Evolutionary conservation across 1,139 yeast genomes (phyloP).

Genomic region (Blastobotrys raffinosifermentans): DNA sequence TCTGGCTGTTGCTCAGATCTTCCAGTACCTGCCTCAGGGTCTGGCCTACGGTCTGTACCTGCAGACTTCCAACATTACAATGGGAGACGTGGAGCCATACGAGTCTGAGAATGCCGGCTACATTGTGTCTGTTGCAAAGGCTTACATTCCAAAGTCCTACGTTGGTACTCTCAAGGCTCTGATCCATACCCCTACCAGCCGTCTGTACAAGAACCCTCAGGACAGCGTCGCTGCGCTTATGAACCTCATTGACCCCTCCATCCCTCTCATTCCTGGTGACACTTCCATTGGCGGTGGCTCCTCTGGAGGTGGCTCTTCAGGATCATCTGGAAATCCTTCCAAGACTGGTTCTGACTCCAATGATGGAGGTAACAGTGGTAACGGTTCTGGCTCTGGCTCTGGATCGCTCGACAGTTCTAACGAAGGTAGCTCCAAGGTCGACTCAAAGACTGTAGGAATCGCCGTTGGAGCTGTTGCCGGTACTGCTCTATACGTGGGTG

Average conservation of each 20-base stretch:
- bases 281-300: constrained; percentile 14
- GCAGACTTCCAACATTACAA: constrained; percentile 24
- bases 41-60: constrained; percentile 33
- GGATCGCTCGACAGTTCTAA: constrained; percentile 10
- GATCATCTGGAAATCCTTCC: constrained; percentile 16
- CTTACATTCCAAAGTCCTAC: constrained; percentile 32
- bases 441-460: constrained; percentile 34
- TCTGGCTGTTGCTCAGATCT: constrained; percentile 40
- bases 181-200: constrained; percentile 30
- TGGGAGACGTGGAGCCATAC: constrained; percentile 35
- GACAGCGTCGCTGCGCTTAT: constrained; percentile 31
- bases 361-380: constrained; percentile 12
- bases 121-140: constrained; percentile 35
- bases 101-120: constrained; percentile 28
- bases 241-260: constrained; percentile 36
- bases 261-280: constrained; percentile 29
- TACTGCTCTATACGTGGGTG: constrained; percentile 33
- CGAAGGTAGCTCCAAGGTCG: constrained; percentile 18
- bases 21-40: constrained; percentile 38
- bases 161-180: constrained; percentile 26
- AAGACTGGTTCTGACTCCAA: constrained; percentile 9
- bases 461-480: constrained; percentile 37
- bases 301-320: constrained; percentile 12
- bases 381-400: constrained; percentile 5
- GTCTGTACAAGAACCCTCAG: constrained; percentile 32